Conservation (phyloP, 1,284 basidiomycete genomes). For the Phellinidium pouzarii region DNA sequence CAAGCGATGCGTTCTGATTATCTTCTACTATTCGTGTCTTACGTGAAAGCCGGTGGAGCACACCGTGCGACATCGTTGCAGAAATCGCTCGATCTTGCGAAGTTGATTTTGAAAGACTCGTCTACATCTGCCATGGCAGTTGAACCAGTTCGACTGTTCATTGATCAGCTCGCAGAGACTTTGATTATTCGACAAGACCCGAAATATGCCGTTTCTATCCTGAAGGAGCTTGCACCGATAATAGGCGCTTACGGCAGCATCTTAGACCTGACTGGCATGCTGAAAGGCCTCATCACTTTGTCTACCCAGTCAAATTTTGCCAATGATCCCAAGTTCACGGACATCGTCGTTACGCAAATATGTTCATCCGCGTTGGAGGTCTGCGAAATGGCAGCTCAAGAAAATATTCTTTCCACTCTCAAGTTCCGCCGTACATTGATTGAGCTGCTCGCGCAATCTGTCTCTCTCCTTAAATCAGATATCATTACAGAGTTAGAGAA, state of each 20-base stretch:
- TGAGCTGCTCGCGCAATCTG: constrained; percentile 43
- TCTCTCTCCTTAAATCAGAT: constrained; percentile 50
- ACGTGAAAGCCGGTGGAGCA: constrained; percentile 50
- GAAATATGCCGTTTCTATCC: constrained; percentile 47
- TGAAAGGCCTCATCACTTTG: constrained; percentile 48
- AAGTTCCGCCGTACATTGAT: constrained; percentile 47
- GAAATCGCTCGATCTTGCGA: constrained; percentile 53
- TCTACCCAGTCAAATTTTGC: constrained; percentile 41
- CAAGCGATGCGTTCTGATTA: constrained; percentile 59
- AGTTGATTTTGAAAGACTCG: constrained; percentile 50
- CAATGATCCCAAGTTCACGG: constrained; percentile 44
- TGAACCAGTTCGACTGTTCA: constrained; percentile 40
- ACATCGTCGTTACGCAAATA: constrained; percentile 51
- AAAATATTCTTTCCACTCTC: constrained; percentile 43
- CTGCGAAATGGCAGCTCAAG: constrained; percentile 48
- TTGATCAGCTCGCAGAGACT: constrained; percentile 42
- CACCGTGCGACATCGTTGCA: constrained; percentile 40
- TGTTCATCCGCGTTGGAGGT: constrained; percentile 52
- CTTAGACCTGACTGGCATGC: constrained; percentile 58
- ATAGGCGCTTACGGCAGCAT: constrained; percentile 44
- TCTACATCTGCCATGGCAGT: constrained; percentile 28
- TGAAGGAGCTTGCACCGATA: constrained; percentile 53
- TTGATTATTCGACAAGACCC: constrained; percentile 40
- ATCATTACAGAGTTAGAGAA: constrained; percentile 53
- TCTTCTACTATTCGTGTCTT: constrained; percentile 51